Base-by-base conservation (phyloP, 805 yeast species). In the Wickerhamomyces subpelliculosus region DNA sequence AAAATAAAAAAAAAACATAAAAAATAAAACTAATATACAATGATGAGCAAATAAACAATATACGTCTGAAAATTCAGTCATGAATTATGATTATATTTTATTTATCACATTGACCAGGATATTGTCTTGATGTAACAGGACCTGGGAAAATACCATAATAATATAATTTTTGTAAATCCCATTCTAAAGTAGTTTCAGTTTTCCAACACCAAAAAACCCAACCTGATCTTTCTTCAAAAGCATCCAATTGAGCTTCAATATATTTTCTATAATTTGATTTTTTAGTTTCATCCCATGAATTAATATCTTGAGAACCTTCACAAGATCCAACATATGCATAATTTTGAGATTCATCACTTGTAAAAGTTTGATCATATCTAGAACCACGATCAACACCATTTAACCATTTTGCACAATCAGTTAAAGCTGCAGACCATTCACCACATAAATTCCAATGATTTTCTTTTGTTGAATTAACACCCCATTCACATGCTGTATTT, bases 131-230 rank as follows among this genome's bases (percentile, higher is more conserved):
- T 38, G 64, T 58, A 30, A 87, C 64, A 21, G 97, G 96, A 58
- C 75, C 82, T 34, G 97, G 96, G 72, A 89, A 80, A 28, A 86
- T 55, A 21, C 76, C 80, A 39, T 72, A 59, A 16, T 60, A 67
- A 17, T 73, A 60, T 49, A 89, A 72, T 46, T 67, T 65, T 51
- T 70, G 67, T 65, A 84, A 72, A 62, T 85, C 95, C 97, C 97
- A 89, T 59, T 89, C 96, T 38, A 81, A 58, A 17, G 85, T 68
- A 48, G 62, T 62, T 63, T 89, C 96, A 21, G 95, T 84, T 70
- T 88, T 89, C 82, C 86, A 88, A 59, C 82, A 76, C 97, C 97
- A 89, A 68, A 84, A 82, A 41, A 86, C 74, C 96, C 96, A 89
- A 24, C 97, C 97, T 26, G 69, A 73, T 41, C 77, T 71, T 50